Percentiles rank a stretch among this genome's conserved stretches.
Evolutionary conservation across 139 green algal genomes (phyloP).

Genomic region (Coelastrella sp.): DNA sequence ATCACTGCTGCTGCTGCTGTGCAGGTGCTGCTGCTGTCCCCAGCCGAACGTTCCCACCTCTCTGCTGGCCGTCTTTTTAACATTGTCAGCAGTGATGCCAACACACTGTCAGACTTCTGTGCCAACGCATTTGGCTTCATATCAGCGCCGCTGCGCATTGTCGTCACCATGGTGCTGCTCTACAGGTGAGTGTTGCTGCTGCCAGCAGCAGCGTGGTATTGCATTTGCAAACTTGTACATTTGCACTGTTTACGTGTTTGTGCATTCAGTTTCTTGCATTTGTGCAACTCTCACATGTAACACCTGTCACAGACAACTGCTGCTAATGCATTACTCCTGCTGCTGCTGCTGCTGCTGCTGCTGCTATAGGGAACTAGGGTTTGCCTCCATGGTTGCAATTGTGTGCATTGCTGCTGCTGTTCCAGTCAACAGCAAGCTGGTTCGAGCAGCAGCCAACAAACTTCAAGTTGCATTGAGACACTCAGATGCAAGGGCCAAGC

Average conservation of each 20-base stretch:
- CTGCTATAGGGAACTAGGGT: conserved; percentile 63
- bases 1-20: conserved; percentile 20
- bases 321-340: too few relatives aligned
- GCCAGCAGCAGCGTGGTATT: too few relatives aligned
- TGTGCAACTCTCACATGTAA: too few relatives aligned
- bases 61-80: conserved; percentile 66
- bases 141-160: conserved; percentile 71
- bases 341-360: too few relatives aligned
- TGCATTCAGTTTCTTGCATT: too few relatives aligned
- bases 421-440: conserved; percentile 50
- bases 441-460: neutral
- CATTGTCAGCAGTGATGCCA: conserved; percentile 65
- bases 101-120: conserved; percentile 68
- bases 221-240: too few relatives aligned
- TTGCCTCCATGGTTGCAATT: conserved; percentile 58
- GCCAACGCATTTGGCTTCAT: conserved; percentile 67
- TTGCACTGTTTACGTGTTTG: too few relatives aligned
- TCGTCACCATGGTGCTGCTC: conserved; percentile 66
- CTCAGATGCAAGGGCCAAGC: conserved; percentile 75
- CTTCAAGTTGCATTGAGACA: conserved; percentile 55
- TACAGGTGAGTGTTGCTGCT: conserved; percentile 44
- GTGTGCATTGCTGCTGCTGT: conserved; percentile 65
- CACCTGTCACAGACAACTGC: too few relatives aligned
- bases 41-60: conserved; percentile 55
- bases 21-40: conserved; percentile 56